Evolutionary conservation across 371 early-diverging fungal genomes (phyloP).

Genomic region (Mucor velutinosus): DNA sequence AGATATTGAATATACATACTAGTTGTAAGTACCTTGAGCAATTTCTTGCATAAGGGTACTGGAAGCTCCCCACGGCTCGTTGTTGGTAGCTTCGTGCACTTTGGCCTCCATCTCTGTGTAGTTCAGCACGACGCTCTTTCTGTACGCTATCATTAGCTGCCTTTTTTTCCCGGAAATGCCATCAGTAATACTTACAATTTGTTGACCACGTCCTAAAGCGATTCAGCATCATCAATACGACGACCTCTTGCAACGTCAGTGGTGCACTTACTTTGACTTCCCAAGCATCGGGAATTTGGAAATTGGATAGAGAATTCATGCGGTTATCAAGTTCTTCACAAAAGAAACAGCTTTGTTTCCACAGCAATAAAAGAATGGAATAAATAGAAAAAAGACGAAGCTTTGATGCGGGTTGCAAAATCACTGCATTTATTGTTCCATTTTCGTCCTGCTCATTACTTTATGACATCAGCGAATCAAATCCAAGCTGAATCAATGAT

Average conservation of each 20-base stretch:
- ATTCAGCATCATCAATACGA: not conserved
- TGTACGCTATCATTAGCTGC: slow-evolving; percentile 7
- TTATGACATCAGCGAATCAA: slow-evolving; percentile 2
- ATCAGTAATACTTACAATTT: slow-evolving; percentile 54
- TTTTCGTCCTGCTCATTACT: not conserved
- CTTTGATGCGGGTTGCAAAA: not conserved
- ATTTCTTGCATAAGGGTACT: slow-evolving; percentile 90
- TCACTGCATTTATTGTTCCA: not conserved
- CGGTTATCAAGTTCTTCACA: not conserved
- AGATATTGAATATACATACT: slow-evolving; percentile 42
- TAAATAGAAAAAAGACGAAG: not conserved
- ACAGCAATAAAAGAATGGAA: not conserved
- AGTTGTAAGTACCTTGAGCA: slow-evolving; percentile 81
- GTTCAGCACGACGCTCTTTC: slow-evolving; percentile 78
- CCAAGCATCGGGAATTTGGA: slow-evolving; percentile 57
- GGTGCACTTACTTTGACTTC: slow-evolving; percentile 50
- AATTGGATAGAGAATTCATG: slow-evolving; percentile 48
- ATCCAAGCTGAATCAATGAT: not conserved
- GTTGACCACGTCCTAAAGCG: slow-evolving; percentile 61
- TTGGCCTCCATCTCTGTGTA: slow-evolving; percentile 88
- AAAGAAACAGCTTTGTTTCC: not conserved
- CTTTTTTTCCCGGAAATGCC: not conserved
- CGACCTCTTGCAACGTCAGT: not conserved
- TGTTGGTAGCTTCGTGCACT: slow-evolving; percentile 84
- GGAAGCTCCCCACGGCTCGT: slow-evolving; percentile 91